These are phyloP conservation scores for Phytopythium vexans DNA, from an alignment of 352 stramenopile genomes.

Conservation along the genomic window DNA sequence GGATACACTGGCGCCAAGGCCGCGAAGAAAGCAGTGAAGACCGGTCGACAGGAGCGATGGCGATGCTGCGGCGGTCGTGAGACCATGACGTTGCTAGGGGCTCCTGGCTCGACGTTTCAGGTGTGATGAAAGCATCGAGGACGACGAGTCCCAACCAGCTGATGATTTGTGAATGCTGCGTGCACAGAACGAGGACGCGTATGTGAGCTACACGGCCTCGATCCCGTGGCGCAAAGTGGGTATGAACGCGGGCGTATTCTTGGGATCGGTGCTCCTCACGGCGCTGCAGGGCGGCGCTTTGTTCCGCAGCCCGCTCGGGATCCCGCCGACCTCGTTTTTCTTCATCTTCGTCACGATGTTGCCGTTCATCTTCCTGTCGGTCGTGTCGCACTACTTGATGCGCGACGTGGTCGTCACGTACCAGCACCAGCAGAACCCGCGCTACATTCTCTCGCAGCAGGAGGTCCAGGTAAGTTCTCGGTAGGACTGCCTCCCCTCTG, in stretches of 20 bases:
- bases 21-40: conserved; percentile 68
- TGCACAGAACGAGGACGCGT: conserved; percentile 4
- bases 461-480: conserved; percentile 42
- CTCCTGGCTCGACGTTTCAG: conserved; percentile 23
- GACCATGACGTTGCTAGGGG: conserved; percentile 25
- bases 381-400: conserved; percentile 66
- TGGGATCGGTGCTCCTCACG: conserved; percentile 83
- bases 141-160: background rate
- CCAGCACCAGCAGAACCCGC: conserved; percentile 29
- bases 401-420: conserved; percentile 31
- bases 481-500: conserved; percentile 1
- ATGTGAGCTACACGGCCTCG: conserved; percentile 16
- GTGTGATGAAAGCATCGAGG: background rate
- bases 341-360: conserved; percentile 75
- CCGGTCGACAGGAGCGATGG: conserved; percentile 80
- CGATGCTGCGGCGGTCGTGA: conserved; percentile 24
- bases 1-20: conserved; percentile 71
- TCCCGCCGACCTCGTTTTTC: conserved; percentile 75
- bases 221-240: conserved; percentile 63
- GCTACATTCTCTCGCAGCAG: conserved; percentile 37
- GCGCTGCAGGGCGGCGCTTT: conserved; percentile 85
- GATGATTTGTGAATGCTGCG: background rate
- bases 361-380: conserved; percentile 60
- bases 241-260: conserved; percentile 72
- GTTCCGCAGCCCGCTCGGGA: conserved; percentile 85